A percentile compares a stretch with the other conserved stretches of the same genome.
These are phyloP conservation scores for Lasiosphaeria ovina DNA, from an alignment of 495 filamentous ascomycete genomes.

Conservation along the genomic window DNA sequence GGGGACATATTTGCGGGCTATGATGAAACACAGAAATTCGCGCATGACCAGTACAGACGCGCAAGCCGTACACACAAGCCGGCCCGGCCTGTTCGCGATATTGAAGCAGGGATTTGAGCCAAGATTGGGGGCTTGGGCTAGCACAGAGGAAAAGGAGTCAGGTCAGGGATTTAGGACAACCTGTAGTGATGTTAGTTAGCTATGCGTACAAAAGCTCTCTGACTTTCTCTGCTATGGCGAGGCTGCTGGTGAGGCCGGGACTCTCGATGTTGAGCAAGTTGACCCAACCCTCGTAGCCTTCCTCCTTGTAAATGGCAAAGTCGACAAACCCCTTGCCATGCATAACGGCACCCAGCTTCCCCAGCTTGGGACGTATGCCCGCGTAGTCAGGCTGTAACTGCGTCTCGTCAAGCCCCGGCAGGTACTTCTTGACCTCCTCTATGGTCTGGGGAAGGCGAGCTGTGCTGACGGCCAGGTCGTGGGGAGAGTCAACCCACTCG, in stretches of 20 bases:
- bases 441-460: slow-evolving; percentile 65
- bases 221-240: slow-evolving; percentile 89
- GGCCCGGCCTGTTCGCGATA: no score
- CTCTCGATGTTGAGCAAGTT: slow-evolving; percentile 94
- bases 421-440: slow-evolving; percentile 70
- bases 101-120: not conserved
- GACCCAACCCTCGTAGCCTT: slow-evolving; percentile 81
- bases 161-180: not conserved
- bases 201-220: slow-evolving; percentile 65
- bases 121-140: not conserved
- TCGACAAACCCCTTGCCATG: slow-evolving; percentile 70
- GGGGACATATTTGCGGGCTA: no score
- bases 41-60: no score
- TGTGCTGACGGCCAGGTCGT: slow-evolving; percentile 45
- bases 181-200: not conserved
- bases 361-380: slow-evolving; percentile 86
- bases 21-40: no score
- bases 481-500: slow-evolving; percentile 70
- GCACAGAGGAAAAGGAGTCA: not conserved
- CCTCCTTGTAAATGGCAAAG: slow-evolving; percentile 79
- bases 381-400: slow-evolving; percentile 81
- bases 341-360: slow-evolving; percentile 53
- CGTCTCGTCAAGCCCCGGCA: slow-evolving; percentile 66
- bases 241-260: slow-evolving; percentile 83
- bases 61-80: no score